Percentiles rank a stretch among this genome's conserved stretches.
phyloP scores from a whole-genome alignment of 2,329 filamentous ascomycete genomes.

The Colletotrichum liriopes region DNA sequence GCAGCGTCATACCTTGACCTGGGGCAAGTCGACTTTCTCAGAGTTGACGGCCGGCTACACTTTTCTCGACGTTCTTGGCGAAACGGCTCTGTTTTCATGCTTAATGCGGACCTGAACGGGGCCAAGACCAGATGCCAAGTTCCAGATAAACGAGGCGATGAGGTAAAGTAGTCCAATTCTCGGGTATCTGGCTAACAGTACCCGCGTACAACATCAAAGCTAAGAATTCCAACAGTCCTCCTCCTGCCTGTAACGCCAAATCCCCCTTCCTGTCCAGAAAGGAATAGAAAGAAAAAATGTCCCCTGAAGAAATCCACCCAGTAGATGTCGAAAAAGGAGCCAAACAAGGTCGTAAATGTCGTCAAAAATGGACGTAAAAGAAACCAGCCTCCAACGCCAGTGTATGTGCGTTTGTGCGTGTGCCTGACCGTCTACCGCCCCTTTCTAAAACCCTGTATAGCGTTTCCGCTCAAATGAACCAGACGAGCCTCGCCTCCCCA shows the following conservation, averaged over 20 bases:
- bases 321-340: slow-evolving; percentile 28
- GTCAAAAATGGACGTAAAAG: slow-evolving; percentile 9
- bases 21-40: not conserved
- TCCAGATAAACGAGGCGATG: not conserved
- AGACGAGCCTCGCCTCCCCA: not conserved
- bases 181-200: slow-evolving; percentile 29
- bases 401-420: not conserved
- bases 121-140: slow-evolving; percentile 1
- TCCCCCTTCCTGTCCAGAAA: not conserved
- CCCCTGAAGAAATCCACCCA: slow-evolving; percentile 15
- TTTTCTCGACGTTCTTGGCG: slow-evolving; percentile 11
- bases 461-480: not conserved
- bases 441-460: slow-evolving; percentile 11
- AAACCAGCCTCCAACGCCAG: slow-evolving; percentile 36
- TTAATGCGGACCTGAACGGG: not conserved
- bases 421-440: slow-evolving; percentile 15
- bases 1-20: not conserved
- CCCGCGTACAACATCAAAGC: slow-evolving; percentile 3
- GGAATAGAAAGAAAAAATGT: not conserved
- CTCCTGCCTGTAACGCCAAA: slow-evolving; percentile 21
- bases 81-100: slow-evolving; percentile 13
- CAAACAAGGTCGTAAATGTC: slow-evolving; percentile 23
- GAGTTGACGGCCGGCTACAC: too few species aligned
- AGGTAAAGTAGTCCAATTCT: slow-evolving; percentile 18
- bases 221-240: not conserved